phyloP scores from a whole-genome alignment of 1,284 basidiomycete species.

The Porogramme epimiltina region DNA sequence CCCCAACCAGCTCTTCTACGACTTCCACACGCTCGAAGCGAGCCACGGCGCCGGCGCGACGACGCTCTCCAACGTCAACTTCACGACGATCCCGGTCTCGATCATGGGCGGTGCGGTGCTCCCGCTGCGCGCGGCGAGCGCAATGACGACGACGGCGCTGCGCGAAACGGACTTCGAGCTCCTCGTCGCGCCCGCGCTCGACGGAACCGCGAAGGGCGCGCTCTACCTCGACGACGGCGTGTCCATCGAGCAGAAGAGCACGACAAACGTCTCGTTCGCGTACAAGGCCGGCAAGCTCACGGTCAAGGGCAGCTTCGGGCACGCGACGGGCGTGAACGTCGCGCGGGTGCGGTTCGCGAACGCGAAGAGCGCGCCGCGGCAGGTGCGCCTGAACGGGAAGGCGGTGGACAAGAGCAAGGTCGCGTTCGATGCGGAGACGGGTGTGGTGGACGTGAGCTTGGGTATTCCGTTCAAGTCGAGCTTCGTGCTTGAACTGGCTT shows the following conservation, averaged over 20 bases:
- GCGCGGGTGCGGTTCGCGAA: constrained; percentile 48
- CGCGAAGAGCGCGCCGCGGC: constrained; percentile 35
- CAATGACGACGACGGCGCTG: constrained; percentile 62
- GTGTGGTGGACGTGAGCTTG: constrained; percentile 45
- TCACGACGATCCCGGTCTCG: constrained; percentile 61
- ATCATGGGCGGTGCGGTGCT: constrained; percentile 61
- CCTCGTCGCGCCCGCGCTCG: constrained; percentile 53
- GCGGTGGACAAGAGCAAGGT: constrained; percentile 19
- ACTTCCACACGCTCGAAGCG: constrained; percentile 54
- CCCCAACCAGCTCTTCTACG: constrained; percentile 66
- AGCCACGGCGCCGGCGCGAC: constrained; percentile 47
- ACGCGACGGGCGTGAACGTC: constrained; percentile 44
- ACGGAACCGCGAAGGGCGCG: constrained; percentile 50
- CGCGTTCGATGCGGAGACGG: constrained; percentile 35
- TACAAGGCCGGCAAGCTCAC: constrained; percentile 45
- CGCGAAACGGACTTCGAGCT: constrained; percentile 62
- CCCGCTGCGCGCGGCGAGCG: constrained; percentile 52
- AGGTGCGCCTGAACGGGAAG: constrained; percentile 39
- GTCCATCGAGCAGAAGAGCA: constrained; percentile 44
- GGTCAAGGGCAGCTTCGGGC: constrained; percentile 55
- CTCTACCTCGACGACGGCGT: constrained; percentile 69
- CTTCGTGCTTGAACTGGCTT: constrained; percentile 34
- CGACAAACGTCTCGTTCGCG: constrained; percentile 47
- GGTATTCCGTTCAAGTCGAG: constrained; percentile 36
- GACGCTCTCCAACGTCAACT: constrained; percentile 50